phyloP scores from a whole-genome alignment of 805 yeast genomes.

The Lachancea fermentati region DNA sequence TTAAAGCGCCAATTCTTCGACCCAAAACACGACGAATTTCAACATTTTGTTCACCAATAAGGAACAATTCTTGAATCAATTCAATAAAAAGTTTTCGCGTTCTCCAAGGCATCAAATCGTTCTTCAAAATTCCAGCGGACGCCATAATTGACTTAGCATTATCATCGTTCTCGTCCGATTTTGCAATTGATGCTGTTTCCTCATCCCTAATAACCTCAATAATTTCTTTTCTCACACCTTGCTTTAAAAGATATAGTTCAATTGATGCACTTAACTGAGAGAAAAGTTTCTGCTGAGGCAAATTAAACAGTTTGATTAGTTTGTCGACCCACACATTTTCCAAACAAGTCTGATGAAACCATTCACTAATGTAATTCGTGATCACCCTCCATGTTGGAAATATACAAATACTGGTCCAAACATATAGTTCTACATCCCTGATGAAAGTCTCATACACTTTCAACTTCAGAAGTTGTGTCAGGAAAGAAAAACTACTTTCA shows the following conservation, averaged over 20 bases:
- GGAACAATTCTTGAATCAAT: slow-evolving; percentile 24
- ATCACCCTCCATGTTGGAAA: slow-evolving; percentile 41
- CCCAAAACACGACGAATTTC: slow-evolving; percentile 2
- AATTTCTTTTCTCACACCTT: slow-evolving; percentile 35
- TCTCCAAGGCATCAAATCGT: slow-evolving; percentile 38
- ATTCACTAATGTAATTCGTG: slow-evolving; percentile 43
- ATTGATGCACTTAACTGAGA: not conserved
- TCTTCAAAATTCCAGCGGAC: not conserved
- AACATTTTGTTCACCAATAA: slow-evolving; percentile 2
- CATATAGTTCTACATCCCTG: slow-evolving; percentile 42
- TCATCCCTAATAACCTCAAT: slow-evolving; percentile 28
- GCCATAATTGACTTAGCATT: not conserved
- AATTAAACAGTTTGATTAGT: slow-evolving; percentile 44
- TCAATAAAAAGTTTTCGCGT: slow-evolving; percentile 36
- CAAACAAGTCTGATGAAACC: slow-evolving; percentile 51
- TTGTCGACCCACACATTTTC: slow-evolving; percentile 52
- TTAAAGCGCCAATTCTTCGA: slow-evolving; percentile 54
- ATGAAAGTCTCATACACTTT: slow-evolving; percentile 43
- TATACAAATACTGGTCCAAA: slow-evolving; percentile 56
- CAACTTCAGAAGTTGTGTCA: slow-evolving; percentile 52
- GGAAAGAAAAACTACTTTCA: slow-evolving; percentile 45
- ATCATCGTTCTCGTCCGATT: not conserved
- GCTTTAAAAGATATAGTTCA: slow-evolving; percentile 11
- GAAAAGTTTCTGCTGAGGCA: slow-evolving; percentile 39
- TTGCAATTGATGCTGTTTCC: slow-evolving; percentile 14